phyloP scores from a whole-genome alignment of 192 early-diverging fungal species.

The Funneliformis geosporum region DNA sequence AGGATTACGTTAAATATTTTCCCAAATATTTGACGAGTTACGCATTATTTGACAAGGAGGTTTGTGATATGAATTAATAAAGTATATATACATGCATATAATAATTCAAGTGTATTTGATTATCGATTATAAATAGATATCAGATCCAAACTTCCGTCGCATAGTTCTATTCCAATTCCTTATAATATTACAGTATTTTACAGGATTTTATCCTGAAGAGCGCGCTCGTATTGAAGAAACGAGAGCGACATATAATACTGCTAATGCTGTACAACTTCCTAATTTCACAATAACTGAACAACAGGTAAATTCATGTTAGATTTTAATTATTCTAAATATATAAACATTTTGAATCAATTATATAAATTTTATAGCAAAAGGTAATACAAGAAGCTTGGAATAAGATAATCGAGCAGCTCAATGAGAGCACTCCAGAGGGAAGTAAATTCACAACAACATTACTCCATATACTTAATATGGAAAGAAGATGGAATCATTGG shows the following conservation, averaged over 20 bases:
- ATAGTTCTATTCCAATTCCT: constrained; percentile 84
- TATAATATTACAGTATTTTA: constrained; percentile 81
- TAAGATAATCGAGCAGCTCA: background rate
- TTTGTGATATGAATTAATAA: constrained; percentile 30
- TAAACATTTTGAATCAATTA: background rate
- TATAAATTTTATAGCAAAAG: background rate
- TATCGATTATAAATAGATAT: constrained; percentile 53
- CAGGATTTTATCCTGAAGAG: constrained; percentile 3
- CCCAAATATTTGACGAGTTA: constrained; percentile 76
- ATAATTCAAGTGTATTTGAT: background rate
- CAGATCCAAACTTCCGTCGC: constrained; percentile 80
- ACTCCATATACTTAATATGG: constrained; percentile 5
- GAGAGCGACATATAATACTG: background rate
- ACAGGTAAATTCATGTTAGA: constrained; percentile 4
- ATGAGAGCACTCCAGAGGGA: background rate
- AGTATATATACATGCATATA: background rate
- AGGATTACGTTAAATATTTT: constrained; percentile 57
- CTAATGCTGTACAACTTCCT: background rate
- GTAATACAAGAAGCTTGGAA: constrained; percentile 10
- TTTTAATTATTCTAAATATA: background rate
- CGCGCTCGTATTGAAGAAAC: background rate
- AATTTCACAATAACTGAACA: background rate
- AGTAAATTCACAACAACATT: background rate
- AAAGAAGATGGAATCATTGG: constrained; percentile 23
- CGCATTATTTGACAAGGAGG: constrained; percentile 74